Base-by-base conservation (phyloP, 441 rosid genomes). In the Gossypium davidsonii region DNA sequence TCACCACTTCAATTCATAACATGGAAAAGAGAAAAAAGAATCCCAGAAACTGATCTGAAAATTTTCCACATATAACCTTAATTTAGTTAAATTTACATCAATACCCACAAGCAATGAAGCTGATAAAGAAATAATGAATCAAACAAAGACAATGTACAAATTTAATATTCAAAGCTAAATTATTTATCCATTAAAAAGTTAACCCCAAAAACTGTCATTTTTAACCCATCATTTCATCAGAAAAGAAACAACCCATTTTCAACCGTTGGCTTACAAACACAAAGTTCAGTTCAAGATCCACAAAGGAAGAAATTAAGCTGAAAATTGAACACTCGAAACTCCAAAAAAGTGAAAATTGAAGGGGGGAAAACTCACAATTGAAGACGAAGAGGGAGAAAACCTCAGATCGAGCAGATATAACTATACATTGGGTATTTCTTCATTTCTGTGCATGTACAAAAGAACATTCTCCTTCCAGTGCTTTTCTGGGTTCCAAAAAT, bases 321-420 rank as follows among this genome's bases (percentile, higher is more conserved):
- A 59, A 61, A 60, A 37, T 44, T 28, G 39, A 17, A 60, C 23
- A 8, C 15, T 9, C 56, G 20, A 15, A 46, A 4, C 17, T 7
- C 53, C 15, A 23, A 31, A 15, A 1, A 70, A 70, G 3, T 55
- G 42, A 14, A 64, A 11, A 17, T 26, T 42, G 28, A 23, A 44
- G 28, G 25, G 6, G 17, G 60, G 73, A 8, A 6, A 61, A 73
- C 81, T 83, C 48, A 76, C 82, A 76, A 72, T 52, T 39, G 77
- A 67, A 75, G 74, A 70, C 53, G 46, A 26, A 66, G 51, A 67
- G 75, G 76, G 81, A 78, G 28, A 44, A 34, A 57, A 80, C 70
- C 78, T 57, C 74, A 81, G 85, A 86, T 86, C 85, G 75, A 81
- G 84, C 79, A 31, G 63, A 17, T 9, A 58, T 3, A 28, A 46